Evolutionary conservation across 1,284 basidiomycete genomes (phyloP), one percentile per base, ranked within the genome.

Genomic region (Puccinia triticina): DNA sequence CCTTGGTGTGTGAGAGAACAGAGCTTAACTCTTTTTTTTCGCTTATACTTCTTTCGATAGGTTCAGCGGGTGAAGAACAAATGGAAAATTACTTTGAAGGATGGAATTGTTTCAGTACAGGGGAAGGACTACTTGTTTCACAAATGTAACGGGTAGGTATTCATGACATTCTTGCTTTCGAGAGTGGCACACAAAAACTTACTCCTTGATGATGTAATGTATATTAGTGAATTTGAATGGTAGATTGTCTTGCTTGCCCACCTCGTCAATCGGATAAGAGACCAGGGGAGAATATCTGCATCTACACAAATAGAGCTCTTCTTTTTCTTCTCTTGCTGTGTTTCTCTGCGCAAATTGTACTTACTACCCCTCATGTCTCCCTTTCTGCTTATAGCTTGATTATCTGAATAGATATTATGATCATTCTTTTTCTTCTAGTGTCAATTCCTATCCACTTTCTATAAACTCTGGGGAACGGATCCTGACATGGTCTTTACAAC

Each of bases 31-130:
- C 37, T 66, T 29, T 79, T 61, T 61, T 72, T 80, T 61, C 8
- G 3, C 29, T 8, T 34, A 11, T 34, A 1, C 34, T 66, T 21
- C 72, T 71, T 29, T 74, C 34, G 55, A 79, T 84, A 96, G 95
- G 95, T 98, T 53, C 94, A 96, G 83, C 91, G 97, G 29, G 96
- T 98, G 43, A 98, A 98, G 89, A 99, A 98, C 90, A 99, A 98
- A 89, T 99, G 97, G 97, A 99, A 99, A 90, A 97, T 96, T 83
- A 92, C 95, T n/a, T 91, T 99, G 83, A 97, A 97, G 88, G 97
- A 99, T 85, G 97, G 97, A 21, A 95, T 99, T 91, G 94, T 98
- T 82, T 94, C 96, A 85, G 91, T 98, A 84, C 96, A 98, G 85
- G 96, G 96, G 37, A 93, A 93, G 85, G 97, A 99, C 86, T 99